Base-by-base conservation (phyloP, 345 rosid species). In the Angophora floribunda region DNA sequence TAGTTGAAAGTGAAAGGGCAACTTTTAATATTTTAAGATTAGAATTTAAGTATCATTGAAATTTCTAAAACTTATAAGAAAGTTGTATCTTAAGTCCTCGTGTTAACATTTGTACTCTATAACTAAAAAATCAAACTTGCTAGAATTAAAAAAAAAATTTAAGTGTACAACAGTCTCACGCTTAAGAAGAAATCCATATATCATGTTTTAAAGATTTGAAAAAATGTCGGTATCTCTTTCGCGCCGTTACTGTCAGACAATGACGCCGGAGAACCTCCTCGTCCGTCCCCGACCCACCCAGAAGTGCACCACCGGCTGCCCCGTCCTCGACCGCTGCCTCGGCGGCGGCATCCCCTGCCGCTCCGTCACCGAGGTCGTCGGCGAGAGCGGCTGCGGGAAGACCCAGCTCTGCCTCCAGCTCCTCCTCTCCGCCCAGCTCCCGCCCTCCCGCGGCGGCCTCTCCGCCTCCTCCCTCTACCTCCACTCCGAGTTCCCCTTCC, bases 351-450 rank as follows among this genome's bases (percentile, higher is more conserved):
- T 97, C 59, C 95, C 98, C 19, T 97, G 97, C 92, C 87, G 92
- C 78, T 94, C 97, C 21, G n/a, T 97, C 52, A 95, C 99, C 51
- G 99, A 97, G 90, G 91, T 97, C 80, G 95, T 93, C 13, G 97
- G 97, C 57, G 99, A 96, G 89, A 97, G 98, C 82, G 98, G 98
- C 86, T 93, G 95, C 86, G 98, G 98, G 45, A 96, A 96, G 93
- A 96, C 98, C 89, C 99, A 96, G 87, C 90, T 97, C 88, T 96
- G 97, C 93, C 99, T 97, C 79, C 99, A 96, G 88, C 95, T 96
- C 55, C 92, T 95, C 84, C 98, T 96, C 89, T 90, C 86, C 85
- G 93, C 94, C 86, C 98, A 96, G 88, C 98, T 97, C 87, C 99
- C 98, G 21, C 67, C 90, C 89, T 93, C 98, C 79, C 92, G 32